phyloP scores from a whole-genome alignment of 257 asterid species.

The Lycium ferocissimum region DNA sequence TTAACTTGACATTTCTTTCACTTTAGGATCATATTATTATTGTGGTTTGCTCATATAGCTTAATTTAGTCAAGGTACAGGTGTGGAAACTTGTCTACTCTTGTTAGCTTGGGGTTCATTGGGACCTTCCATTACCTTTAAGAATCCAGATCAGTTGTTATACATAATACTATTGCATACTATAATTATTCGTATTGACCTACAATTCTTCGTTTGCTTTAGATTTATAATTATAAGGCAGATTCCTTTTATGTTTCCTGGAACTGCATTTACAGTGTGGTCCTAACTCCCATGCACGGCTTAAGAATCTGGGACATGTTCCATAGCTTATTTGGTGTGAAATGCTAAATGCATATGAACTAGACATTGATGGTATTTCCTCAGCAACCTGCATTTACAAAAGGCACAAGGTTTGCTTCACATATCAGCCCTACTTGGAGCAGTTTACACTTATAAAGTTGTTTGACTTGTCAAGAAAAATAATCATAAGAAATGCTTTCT shows the following conservation, averaged over 20 bases:
- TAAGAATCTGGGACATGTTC: conserved; percentile 14
- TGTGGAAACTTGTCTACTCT: not conserved
- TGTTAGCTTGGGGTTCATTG: conserved; percentile 3
- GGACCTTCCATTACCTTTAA: not conserved
- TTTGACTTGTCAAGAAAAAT: not conserved
- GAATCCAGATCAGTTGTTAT: not conserved
- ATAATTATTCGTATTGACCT: not conserved
- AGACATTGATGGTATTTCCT: conserved; percentile 4
- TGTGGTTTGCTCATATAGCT: not conserved
- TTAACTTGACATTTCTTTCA: not conserved
- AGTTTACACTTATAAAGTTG: not conserved
- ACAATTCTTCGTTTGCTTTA: not conserved
- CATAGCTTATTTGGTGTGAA: not conserved
- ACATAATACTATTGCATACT: not conserved
- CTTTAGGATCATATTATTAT: not conserved
- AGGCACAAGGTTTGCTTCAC: not conserved
- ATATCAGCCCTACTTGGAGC: conserved; percentile 14
- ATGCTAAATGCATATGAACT: not conserved
- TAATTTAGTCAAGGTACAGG: not conserved
- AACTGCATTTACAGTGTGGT: not conserved
- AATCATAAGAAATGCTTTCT: not conserved
- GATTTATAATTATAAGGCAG: not conserved
- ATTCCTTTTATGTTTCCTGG: not conserved
- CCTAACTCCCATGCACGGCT: not conserved
- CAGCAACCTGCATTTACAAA: not conserved